phyloP scores from a whole-genome alignment of 257 asterid species.

The Jasminum sambac region DNA sequence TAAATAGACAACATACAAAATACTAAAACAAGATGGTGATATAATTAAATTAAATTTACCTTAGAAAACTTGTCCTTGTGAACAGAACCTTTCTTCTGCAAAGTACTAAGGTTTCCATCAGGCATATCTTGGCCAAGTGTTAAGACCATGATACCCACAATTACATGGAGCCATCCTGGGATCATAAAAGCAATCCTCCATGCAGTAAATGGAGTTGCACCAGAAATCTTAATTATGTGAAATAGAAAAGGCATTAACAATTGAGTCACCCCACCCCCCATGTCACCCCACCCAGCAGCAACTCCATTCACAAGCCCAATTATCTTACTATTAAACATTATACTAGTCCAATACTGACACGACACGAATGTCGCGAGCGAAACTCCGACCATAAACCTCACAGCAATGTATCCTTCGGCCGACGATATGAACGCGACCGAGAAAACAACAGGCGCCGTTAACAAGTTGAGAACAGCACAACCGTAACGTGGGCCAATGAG shows the following conservation, averaged over 20 bases:
- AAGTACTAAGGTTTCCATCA: constrained; percentile 42
- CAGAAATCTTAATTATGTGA: constrained; percentile 33
- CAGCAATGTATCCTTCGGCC: constrained; percentile 35
- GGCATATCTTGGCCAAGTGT: constrained; percentile 45
- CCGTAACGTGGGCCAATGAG: constrained; percentile 48
- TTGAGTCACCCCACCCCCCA: constrained; percentile 52
- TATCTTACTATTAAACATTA: constrained; percentile 39
- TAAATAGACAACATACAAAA: neutral
- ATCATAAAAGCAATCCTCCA: constrained; percentile 47
- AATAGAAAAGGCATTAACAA: constrained; percentile 46
- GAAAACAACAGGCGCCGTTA: constrained; percentile 44
- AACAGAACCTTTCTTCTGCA: constrained; percentile 42
- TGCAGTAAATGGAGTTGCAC: constrained; percentile 45
- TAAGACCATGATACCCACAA: constrained; percentile 40
- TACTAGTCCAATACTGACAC: constrained; percentile 47
- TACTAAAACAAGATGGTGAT: no score
- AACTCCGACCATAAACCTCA: constrained; percentile 48
- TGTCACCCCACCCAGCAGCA: constrained; percentile 55
- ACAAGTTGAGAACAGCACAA: constrained; percentile 44
- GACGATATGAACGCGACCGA: constrained; percentile 31
- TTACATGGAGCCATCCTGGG: constrained; percentile 44
- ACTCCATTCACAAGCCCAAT: constrained; percentile 49
- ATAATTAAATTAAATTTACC: constrained; percentile 18
- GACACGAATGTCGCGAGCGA: constrained; percentile 50
- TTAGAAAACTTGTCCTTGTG: constrained; percentile 45